Evolutionary conservation across 305 asterid species (phyloP).

Genomic region (Lippia alba): DNA sequence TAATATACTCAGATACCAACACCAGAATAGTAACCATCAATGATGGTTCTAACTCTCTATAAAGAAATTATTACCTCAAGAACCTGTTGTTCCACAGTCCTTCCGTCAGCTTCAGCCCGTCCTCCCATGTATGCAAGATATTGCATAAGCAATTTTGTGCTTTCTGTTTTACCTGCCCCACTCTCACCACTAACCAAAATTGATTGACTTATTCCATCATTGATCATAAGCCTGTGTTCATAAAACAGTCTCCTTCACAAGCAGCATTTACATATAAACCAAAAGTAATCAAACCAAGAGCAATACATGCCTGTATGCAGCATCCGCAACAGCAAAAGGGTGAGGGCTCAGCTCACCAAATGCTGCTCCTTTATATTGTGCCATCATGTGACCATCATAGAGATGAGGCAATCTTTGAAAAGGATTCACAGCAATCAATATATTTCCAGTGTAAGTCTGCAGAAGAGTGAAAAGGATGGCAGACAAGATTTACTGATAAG

Average conservation of each 20-base stretch:
- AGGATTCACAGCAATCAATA: slow-evolving; percentile 89
- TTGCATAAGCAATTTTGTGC: slow-evolving; percentile 81
- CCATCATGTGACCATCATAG: slow-evolving; percentile 92
- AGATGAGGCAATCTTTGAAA: slow-evolving; percentile 88
- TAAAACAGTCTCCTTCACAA: slow-evolving; percentile 22
- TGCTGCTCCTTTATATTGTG: slow-evolving; percentile 88
- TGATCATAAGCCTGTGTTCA: slow-evolving; percentile 73
- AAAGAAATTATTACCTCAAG: slow-evolving; percentile 61
- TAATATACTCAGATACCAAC: background rate
- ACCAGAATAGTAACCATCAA: slow-evolving; percentile 2
- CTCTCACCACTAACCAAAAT: slow-evolving; percentile 92
- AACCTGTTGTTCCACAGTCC: slow-evolving; percentile 83
- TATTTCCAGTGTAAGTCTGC: slow-evolving; percentile 86
- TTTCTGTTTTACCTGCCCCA: slow-evolving; percentile 95
- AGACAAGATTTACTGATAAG: slow-evolving; percentile 24
- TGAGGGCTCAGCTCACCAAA: slow-evolving; percentile 94
- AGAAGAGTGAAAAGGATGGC: slow-evolving; percentile 21
- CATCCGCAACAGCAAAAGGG: slow-evolving; percentile 94
- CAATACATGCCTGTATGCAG: slow-evolving; percentile 77
- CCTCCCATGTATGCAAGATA: slow-evolving; percentile 96
- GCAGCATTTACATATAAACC: slow-evolving; percentile 3
- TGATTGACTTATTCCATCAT: slow-evolving; percentile 80
- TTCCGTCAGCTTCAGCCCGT: slow-evolving; percentile 69
- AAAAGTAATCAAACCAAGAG: slow-evolving; percentile 28
- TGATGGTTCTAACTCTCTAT: slow-evolving; percentile 16